phyloP scores from a whole-genome alignment of 1,139 yeast species.

The Suhomyces maxii region DNA sequence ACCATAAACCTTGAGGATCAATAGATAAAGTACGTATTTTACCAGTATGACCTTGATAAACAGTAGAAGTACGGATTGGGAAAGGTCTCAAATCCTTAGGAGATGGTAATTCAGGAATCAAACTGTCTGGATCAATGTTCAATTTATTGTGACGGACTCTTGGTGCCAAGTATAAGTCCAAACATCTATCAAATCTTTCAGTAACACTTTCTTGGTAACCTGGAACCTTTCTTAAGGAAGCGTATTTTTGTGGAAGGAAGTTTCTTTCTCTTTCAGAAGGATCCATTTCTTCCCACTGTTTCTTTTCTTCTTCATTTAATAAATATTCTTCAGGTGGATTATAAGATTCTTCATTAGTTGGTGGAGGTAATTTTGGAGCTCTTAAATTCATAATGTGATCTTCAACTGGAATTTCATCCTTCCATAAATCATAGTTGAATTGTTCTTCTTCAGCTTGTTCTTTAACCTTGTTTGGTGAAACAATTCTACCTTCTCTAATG shows the following conservation, averaged over 20 bases:
- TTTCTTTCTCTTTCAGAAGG: conserved; percentile 78
- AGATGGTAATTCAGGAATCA: conserved; percentile 94
- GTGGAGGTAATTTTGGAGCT: conserved; percentile 95
- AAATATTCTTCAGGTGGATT: conserved; percentile 97
- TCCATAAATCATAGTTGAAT: conserved; percentile 81
- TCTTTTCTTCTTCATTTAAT: conserved; percentile 72
- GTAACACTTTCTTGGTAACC: conserved; percentile 84
- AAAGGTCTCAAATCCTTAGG: conserved; percentile 98
- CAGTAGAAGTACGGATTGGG: conserved; percentile 88
- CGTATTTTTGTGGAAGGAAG: conserved; percentile 80
- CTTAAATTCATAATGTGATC: conserved; percentile 87
- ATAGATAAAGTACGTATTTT: conserved; percentile 79
- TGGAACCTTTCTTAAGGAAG: conserved; percentile 86
- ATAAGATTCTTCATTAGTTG: conserved; percentile 94
- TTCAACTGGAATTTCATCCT: conserved; percentile 52
- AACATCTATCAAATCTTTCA: conserved; percentile 90
- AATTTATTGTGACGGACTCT: conserved; percentile 89
- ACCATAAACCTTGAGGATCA: conserved; percentile 90
- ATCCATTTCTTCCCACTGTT: conserved; percentile 69
- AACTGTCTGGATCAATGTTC: conserved; percentile 93
- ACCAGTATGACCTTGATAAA: conserved; percentile 79
- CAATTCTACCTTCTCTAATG: conserved; percentile 91
- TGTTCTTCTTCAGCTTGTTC: conserved; percentile 53
- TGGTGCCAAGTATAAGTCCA: conserved; percentile 94
- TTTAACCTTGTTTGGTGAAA: conserved; percentile 64